phyloP scores from a whole-genome alignment of 371 early-diverging fungal genomes.

The Mortierella polycephala region DNA sequence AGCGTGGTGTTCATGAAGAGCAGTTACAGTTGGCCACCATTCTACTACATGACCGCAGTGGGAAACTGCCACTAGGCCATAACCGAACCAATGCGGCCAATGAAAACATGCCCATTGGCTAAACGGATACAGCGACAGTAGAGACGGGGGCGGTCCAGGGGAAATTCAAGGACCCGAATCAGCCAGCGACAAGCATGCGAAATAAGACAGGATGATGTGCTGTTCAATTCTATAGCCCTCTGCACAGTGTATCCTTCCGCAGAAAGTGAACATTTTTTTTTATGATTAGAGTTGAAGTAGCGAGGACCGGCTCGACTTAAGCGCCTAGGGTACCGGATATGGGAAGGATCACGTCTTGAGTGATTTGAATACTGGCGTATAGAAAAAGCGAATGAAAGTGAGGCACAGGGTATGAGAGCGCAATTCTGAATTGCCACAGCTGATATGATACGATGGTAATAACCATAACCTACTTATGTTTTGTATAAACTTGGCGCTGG shows the following conservation, averaged over 20 bases:
- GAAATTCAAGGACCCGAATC: background rate
- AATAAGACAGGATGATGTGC: background rate
- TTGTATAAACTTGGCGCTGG: no score
- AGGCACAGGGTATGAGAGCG: background rate
- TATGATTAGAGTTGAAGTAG: constrained; percentile 1
- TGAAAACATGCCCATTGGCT: no score
- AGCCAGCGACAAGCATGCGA: background rate
- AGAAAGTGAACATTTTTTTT: background rate
- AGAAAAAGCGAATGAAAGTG: background rate
- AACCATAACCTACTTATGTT: no score
- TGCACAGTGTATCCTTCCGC: background rate
- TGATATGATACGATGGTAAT: no score
- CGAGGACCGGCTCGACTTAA: no score
- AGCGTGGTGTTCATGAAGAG: no score
- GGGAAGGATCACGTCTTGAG: constrained; percentile 2
- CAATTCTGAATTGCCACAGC: no score
- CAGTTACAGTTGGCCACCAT: no score
- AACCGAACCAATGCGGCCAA: no score
- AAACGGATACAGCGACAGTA: no score
- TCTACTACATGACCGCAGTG: no score
- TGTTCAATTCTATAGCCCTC: background rate
- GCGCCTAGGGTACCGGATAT: constrained; percentile 2
- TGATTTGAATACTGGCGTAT: background rate
- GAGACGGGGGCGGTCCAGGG: background rate
- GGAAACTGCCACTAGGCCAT: no score